Base-by-base conservation (phyloP, 345 rosid genomes). In the Nephelium lappaceum region DNA sequence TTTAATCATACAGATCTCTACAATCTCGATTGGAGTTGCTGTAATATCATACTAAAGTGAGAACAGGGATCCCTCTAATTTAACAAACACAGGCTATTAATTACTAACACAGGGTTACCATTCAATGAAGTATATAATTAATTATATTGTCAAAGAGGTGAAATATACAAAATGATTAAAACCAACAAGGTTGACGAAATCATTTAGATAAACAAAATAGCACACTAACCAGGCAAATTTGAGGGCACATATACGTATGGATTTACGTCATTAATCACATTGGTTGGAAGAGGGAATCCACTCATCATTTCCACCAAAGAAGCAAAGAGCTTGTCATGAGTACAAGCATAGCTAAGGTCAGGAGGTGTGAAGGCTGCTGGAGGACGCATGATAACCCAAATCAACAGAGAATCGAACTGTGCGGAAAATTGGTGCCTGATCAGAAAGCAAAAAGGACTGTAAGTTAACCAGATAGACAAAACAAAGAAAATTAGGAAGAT, bases 201-300 rank as follows among this genome's bases (percentile, higher is more conserved):
- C 65, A 55, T 27, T 36, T 47, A 67, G 3, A 41, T 12, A 15
- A 68, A 73, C 72, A 21, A 71, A 53, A 24, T 47, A 71, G 2
- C 23, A 25, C 19, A 38, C 79, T 78, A 76, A 88, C 89, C 79
- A 8, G 83, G 84, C 43, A 88, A 81, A 79, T 83, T 45, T 39
- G 71, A 41, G 53, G 91, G 89, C 18, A 8, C 9, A 57, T 16
- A 11, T 39, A 3, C 8, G 76, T 76, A 81, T 38, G 89, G 89
- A 83, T 81, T 80, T 36, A 82, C 69, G 45, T 71, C 67, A 57
- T 70, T 64, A 14, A 81, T 69, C 60, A 88, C 89, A 81, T 88
- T 85, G 49, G 74, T 58, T 3, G 91, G 91, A 42, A 76, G 83
- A 61, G 82, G 74, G 51, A 68, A 76, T 68, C 89, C 89, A 5